Evolutionary conservation across 345 rosid species (phyloP).

Genomic region (Carallia brachiata): DNA sequence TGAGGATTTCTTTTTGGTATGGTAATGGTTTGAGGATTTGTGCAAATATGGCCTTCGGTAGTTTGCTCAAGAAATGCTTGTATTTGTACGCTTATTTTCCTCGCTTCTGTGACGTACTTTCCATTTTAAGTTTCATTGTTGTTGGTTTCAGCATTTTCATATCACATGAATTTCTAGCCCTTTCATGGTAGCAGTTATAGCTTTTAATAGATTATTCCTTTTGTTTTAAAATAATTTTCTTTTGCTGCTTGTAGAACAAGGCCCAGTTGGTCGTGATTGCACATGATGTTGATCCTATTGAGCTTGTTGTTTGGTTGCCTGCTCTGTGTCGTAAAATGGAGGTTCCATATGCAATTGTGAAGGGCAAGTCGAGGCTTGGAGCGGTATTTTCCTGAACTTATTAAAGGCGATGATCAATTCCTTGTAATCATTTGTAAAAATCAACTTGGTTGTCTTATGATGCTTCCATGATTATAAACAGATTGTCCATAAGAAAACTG

Average conservation of each 20-base stretch:
- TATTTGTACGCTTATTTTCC: too few species aligned
- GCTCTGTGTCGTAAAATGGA: constrained; percentile 89
- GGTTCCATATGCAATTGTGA: constrained; percentile 78
- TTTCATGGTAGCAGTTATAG: background rate
- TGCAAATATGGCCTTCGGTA: too few species aligned
- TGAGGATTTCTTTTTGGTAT: background rate
- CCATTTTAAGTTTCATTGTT: too few species aligned
- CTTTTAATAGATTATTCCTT: background rate
- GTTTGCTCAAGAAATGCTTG: too few species aligned
- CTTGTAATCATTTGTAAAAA: background rate
- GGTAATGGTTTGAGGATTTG: background rate
- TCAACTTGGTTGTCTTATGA: background rate
- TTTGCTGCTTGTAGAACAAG: constrained; percentile 47
- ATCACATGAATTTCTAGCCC: background rate
- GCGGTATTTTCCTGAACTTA: constrained; percentile 30
- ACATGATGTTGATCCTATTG: constrained; percentile 85
- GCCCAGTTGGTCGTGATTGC: constrained; percentile 79
- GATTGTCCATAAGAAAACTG: constrained; percentile 80
- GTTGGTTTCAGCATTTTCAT: too few species aligned
- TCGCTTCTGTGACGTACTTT: too few species aligned
- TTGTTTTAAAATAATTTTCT: background rate
- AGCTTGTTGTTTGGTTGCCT: constrained; percentile 84
- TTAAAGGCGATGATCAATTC: background rate
- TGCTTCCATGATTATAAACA: constrained; percentile 1
- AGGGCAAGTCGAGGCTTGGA: constrained; percentile 77